Percentiles rank a stretch among this genome's conserved stretches.
Conservation (phyloP, 208 protist species). For the Trypanosoma scelopori region DNA sequence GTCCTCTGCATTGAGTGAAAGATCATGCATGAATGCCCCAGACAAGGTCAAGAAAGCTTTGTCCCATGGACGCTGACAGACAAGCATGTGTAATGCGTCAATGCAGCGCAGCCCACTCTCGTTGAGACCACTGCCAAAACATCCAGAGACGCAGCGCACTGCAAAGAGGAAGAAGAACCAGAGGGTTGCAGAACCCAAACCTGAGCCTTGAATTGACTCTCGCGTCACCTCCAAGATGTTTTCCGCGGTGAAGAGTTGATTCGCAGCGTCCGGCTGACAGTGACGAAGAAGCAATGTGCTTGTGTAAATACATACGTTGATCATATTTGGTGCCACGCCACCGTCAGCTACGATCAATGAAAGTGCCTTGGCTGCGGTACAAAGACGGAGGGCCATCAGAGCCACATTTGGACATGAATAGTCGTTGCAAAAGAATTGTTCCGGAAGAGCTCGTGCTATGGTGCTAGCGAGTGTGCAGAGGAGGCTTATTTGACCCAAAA, state of each 20-base stretch:
- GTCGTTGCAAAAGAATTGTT: constrained; percentile 19
- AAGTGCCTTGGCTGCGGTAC: constrained; percentile 21
- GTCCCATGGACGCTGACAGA: constrained; percentile 23
- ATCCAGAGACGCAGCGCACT: constrained; percentile 16
- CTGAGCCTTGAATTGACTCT: background rate
- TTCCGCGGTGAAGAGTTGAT: constrained; percentile 23
- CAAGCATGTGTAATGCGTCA: constrained; percentile 23
- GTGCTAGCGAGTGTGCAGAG: constrained; percentile 41
- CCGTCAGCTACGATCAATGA: background rate
- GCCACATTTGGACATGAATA: background rate
- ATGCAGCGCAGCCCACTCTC: constrained; percentile 23
- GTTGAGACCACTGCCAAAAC: background rate
- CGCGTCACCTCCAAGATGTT: constrained; percentile 12
- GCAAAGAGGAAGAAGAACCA: constrained; percentile 31
- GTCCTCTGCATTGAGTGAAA: background rate
- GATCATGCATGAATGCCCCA: constrained; percentile 15
- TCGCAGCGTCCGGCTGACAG: constrained; percentile 18
- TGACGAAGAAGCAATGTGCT: constrained; percentile 27
- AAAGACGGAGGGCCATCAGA: constrained; percentile 27
- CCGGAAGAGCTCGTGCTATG: constrained; percentile 35
- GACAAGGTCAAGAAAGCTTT: constrained; percentile 7
- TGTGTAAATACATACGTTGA: constrained; percentile 27
- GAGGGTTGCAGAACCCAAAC: constrained; percentile 33
- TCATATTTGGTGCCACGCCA: constrained; percentile 3
- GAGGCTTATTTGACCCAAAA: constrained; percentile 43